Percentiles rank a stretch among this genome's conserved stretches.
Evolutionary conservation across 352 stramenopile species (phyloP).

Genomic region (Phytopythium oedochilum): DNA sequence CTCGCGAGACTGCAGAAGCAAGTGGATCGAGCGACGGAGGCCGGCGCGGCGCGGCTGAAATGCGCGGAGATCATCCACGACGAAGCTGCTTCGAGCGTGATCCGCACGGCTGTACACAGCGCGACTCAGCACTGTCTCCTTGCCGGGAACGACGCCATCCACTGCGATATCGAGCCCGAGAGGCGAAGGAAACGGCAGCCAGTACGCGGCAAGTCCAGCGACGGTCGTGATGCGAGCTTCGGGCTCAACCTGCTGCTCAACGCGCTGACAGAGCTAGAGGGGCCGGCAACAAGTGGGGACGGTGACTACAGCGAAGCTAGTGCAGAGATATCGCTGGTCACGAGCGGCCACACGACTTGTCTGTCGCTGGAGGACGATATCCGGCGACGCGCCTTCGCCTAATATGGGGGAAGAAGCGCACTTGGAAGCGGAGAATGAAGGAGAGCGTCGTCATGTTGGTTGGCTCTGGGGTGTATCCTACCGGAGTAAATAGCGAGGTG

Average conservation of each 20-base stretch:
- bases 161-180: neutral
- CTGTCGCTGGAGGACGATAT: slow-evolving; percentile 3
- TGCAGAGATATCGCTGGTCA: neutral
- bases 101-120: slow-evolving; percentile 5
- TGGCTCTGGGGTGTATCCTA: no score
- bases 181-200: neutral
- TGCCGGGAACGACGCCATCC: neutral
- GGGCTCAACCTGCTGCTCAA: neutral
- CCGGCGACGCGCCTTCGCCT: neutral
- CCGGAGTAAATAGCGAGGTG: neutral
- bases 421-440: no score
- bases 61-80: slow-evolving; percentile 3
- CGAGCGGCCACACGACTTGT: neutral
- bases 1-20: slow-evolving; percentile 36
- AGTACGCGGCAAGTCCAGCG: neutral
- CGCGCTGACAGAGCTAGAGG: neutral
- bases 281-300: neutral
- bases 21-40: slow-evolving; percentile 17
- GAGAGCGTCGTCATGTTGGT: no score
- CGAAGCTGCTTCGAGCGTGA: slow-evolving; percentile 1
- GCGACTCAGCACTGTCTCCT: slow-evolving; percentile 5
- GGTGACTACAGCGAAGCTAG: neutral
- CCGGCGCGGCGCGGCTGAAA: slow-evolving; percentile 9
- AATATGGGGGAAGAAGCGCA: no score
- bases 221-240: neutral